phyloP scores from a whole-genome alignment of 2,329 filamentous ascomycete species.

The Apiospora arundinis region DNA sequence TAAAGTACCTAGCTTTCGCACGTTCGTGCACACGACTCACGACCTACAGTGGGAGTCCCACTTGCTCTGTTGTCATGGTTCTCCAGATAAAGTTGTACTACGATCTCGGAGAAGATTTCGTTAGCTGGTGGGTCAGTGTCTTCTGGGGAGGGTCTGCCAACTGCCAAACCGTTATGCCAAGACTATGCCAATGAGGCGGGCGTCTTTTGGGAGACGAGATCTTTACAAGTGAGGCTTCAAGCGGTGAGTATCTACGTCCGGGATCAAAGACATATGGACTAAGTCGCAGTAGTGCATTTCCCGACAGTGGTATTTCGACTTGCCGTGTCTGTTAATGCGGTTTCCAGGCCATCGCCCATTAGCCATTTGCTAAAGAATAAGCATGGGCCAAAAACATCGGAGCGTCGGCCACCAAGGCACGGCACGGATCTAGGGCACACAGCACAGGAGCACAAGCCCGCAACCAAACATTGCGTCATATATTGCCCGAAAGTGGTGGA shows the following conservation, averaged over 20 bases:
- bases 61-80: not conserved
- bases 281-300: not conserved
- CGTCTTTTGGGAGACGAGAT: not conserved
- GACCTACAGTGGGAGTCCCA: not conserved
- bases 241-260: not conserved
- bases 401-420: not conserved
- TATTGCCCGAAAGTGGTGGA: not conserved
- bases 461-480: not conserved
- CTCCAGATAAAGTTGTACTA: constrained; percentile 1
- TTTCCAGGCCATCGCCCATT: not conserved
- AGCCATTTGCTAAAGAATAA: too few relatives aligned
- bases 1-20: too few relatives aligned
- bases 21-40: too few relatives aligned
- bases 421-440: not conserved
- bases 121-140: not conserved
- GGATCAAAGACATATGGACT: not conserved
- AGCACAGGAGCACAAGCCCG: not conserved
- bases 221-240: not conserved
- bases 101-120: constrained; percentile 14
- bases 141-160: not conserved
- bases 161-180: not conserved
- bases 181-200: not conserved
- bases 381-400: not conserved
- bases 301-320: not conserved
- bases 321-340: not conserved